Evolutionary conservation across 257 asterid genomes (phyloP).

Genomic region (Plantago major): DNA sequence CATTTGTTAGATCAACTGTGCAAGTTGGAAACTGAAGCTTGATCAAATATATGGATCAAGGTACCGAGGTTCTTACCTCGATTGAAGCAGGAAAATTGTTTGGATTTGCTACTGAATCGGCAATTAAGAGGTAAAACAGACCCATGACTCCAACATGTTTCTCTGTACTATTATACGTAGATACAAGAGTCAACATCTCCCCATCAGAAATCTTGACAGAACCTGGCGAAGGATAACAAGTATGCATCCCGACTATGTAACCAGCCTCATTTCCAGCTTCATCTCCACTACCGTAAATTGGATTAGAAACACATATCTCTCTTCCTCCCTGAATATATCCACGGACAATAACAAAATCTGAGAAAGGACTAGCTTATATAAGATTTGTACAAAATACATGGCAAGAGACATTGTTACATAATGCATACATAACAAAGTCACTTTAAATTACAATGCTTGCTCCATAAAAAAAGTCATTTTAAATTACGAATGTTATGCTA

Average conservation of each 20-base stretch:
- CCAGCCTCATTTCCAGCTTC: constrained; percentile 88
- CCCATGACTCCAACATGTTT: constrained; percentile 87
- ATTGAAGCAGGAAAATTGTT: constrained; percentile 23
- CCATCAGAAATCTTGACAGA: constrained; percentile 66
- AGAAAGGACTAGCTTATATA: background rate
- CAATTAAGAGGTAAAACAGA: constrained; percentile 72
- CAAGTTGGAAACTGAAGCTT: background rate
- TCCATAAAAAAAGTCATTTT: background rate
- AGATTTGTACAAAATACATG: background rate
- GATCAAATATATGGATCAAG: background rate
- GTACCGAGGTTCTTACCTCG: constrained; percentile 28
- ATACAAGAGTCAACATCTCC: constrained; percentile 59
- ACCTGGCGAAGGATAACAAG: constrained; percentile 82
- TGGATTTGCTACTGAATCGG: constrained; percentile 35
- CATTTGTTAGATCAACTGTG: background rate
- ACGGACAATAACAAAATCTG: background rate
- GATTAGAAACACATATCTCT: constrained; percentile 62
- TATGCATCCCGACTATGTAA: constrained; percentile 81
- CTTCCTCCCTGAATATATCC: constrained; percentile 53
- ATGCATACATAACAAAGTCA: background rate
- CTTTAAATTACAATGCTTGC: background rate
- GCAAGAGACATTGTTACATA: no score
- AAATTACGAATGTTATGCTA: background rate
- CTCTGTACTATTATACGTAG: constrained; percentile 55
- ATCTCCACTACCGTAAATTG: constrained; percentile 64